Base-by-base conservation (phyloP, 164 flowering plant genomes). In the Chimonanthus praecox region DNA sequence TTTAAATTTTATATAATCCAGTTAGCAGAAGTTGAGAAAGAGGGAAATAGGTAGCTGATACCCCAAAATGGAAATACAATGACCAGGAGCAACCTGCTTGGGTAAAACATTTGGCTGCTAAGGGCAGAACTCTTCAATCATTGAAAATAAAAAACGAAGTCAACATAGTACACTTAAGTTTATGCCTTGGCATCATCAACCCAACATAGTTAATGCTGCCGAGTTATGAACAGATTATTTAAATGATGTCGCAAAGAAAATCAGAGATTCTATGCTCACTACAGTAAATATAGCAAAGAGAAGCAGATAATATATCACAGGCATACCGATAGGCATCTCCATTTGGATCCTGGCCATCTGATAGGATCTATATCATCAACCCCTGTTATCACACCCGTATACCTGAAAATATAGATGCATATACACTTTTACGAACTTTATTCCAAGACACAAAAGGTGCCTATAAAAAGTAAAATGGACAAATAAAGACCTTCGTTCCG, bases 261-360 rank as follows among this genome's bases (percentile, higher is more conserved):
- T 33, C 33, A 33, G 33, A 33, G 33, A 33, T 33, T 33, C 33
- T 33, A 33, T 33, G 33, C 33, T 33, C 33, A 33, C 2, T 13
- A 54, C 16, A 54, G 16, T n/a, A 11, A 11, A 54, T 54, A 10
- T 54, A 54, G 60, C 60, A 54, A 54, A 54, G 60, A 11, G 16
- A 54, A 54, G 60, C 60, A 54, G n/a, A 54, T 11, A 9, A 51
- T n/a, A 13, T 54, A 54, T 0, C 5, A 54, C 43, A 33, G 33
- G 63, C 90, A 51, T 87, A 96, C 99, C 90, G 85, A 54, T 49
- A 94, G 81, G 77, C 97, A 89, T 83, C 87, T 87, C 99, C 98
- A 92, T 75, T 88, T 91, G 49, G 98, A 92, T 60, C 90, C 88
- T 62, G 93, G 92, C 97, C 98, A 93, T 72, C 93, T 83, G 7